A percentile compares a stretch with the other conserved stretches of the same genome.
phyloP scores from a whole-genome alignment of 164 flowering plant genomes.

The Chloranthus sessilifolius region DNA sequence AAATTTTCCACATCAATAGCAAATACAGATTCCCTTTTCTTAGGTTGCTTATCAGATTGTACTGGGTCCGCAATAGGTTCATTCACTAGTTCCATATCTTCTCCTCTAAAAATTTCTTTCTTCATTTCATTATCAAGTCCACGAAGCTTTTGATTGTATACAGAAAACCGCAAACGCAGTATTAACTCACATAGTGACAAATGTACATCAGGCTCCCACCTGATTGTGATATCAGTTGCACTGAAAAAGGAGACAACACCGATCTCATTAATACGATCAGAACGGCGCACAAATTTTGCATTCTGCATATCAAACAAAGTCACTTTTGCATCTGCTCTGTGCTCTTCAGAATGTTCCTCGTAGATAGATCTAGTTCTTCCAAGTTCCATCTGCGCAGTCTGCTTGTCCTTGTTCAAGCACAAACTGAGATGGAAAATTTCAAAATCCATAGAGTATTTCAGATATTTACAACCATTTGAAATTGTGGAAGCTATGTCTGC shows the following conservation, averaged over 20 bases:
- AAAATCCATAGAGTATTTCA: constrained; percentile 65
- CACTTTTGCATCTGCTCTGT: constrained; percentile 45
- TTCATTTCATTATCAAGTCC: constrained; percentile 23
- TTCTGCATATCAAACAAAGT: constrained; percentile 85
- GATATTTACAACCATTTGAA: constrained; percentile 38
- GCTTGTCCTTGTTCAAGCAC: constrained; percentile 82
- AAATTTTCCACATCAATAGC: constrained; percentile 95
- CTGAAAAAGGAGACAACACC: constrained; percentile 91
- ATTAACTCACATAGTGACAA: constrained; percentile 70
- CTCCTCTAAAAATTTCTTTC: constrained; percentile 23
- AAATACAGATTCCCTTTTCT: constrained; percentile 71
- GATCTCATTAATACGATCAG: constrained; percentile 77
- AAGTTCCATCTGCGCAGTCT: constrained; percentile 74
- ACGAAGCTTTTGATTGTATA: constrained; percentile 54
- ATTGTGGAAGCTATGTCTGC: constrained; percentile 60
- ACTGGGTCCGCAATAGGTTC: constrained; percentile 36
- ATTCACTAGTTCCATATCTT: constrained; percentile 31
- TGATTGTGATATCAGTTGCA: constrained; percentile 77
- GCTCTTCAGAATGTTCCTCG: constrained; percentile 57
- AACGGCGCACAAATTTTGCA: constrained; percentile 85
- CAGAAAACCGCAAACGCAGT: constrained; percentile 50
- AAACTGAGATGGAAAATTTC: constrained; percentile 74
- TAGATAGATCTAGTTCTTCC: constrained; percentile 86
- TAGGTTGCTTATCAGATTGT: constrained; percentile 40
- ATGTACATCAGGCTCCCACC: constrained; percentile 99